A percentile compares a stretch with the other conserved stretches of the same genome.
Conservation (phyloP, 441 rosid species). For the Theobroma grandiflorum region DNA sequence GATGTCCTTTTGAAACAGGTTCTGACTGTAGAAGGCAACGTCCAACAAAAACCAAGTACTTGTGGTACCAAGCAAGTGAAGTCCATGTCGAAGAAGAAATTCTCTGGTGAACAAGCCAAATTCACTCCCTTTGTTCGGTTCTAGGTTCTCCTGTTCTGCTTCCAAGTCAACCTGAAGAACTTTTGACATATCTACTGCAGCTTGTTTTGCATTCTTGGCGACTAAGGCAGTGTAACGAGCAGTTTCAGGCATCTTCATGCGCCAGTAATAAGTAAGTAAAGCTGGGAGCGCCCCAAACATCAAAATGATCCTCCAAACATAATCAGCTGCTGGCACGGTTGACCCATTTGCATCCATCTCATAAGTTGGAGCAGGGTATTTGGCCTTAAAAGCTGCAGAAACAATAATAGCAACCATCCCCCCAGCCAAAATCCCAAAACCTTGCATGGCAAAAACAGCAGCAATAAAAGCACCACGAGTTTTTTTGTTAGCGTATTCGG, state of each 20-base stretch:
- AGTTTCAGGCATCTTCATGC: constrained; percentile 68
- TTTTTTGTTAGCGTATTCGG: constrained; percentile 64
- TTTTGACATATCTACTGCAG: constrained; percentile 62
- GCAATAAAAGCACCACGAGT: constrained; percentile 62
- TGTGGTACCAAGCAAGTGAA: constrained; percentile 54
- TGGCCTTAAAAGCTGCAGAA: constrained; percentile 37
- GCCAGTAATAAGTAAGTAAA: constrained; percentile 59
- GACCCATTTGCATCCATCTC: constrained; percentile 35
- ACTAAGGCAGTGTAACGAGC: constrained; percentile 72
- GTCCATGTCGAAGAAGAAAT: constrained; percentile 54
- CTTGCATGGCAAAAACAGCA: constrained; percentile 68
- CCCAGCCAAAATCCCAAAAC: constrained; percentile 56
- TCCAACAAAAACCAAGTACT: constrained; percentile 66
- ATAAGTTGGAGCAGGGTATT: constrained; percentile 45
- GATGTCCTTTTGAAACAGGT: constrained; percentile 66
- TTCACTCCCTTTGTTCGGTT: constrained; percentile 37
- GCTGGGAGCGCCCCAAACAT: constrained; percentile 67
- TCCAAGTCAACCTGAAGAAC: constrained; percentile 60
- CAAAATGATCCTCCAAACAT: constrained; percentile 59
- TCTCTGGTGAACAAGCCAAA: constrained; percentile 50
- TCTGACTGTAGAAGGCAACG: constrained; percentile 66
- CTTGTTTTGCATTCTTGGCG: constrained; percentile 59
- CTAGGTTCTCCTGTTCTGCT: constrained; percentile 41
- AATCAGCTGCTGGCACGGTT: constrained; percentile 54
- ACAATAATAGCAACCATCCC: constrained; percentile 47